phyloP scores from a whole-genome alignment of 2,329 filamentous ascomycete species.

The Achaetomium macrosporum region DNA sequence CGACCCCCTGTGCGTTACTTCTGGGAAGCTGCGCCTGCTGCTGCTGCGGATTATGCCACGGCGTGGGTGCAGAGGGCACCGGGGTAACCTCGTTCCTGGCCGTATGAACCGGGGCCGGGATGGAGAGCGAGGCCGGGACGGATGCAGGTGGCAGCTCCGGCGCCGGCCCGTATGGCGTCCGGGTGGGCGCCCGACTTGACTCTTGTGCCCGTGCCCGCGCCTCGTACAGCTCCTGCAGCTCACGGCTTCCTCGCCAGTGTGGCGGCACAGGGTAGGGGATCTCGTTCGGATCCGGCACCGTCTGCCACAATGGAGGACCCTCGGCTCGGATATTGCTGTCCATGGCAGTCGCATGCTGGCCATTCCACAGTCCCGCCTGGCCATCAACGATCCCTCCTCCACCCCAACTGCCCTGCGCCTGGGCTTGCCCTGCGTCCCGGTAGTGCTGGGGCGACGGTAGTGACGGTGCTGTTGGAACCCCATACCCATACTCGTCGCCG shows the following conservation, averaged over 20 bases:
- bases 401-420: not conserved
- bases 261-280: slow-evolving; percentile 7
- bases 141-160: not conserved
- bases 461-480: not conserved
- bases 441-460: slow-evolving; percentile 9
- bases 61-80: not conserved
- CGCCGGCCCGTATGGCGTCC: slow-evolving; percentile 17
- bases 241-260: slow-evolving; percentile 18
- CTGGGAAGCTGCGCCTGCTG: not conserved
- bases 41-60: not conserved
- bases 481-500: slow-evolving; percentile 1
- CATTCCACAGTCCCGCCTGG: slow-evolving; percentile 1
- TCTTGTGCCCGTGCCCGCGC: slow-evolving; percentile 16
- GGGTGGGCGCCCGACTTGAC: slow-evolving; percentile 2
- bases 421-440: not conserved
- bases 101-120: not conserved
- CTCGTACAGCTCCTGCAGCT: slow-evolving; percentile 18
- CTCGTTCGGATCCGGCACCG: slow-evolving; percentile 2
- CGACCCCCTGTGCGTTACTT: not conserved
- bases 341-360: not conserved
- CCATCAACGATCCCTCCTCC: not conserved
- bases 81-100: not conserved
- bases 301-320: slow-evolving; percentile 4
- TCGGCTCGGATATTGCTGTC: not conserved
- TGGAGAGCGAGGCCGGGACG: not conserved